Conservation (phyloP, 352 stramenopile species). For the Phytophthora multivora region DNA sequence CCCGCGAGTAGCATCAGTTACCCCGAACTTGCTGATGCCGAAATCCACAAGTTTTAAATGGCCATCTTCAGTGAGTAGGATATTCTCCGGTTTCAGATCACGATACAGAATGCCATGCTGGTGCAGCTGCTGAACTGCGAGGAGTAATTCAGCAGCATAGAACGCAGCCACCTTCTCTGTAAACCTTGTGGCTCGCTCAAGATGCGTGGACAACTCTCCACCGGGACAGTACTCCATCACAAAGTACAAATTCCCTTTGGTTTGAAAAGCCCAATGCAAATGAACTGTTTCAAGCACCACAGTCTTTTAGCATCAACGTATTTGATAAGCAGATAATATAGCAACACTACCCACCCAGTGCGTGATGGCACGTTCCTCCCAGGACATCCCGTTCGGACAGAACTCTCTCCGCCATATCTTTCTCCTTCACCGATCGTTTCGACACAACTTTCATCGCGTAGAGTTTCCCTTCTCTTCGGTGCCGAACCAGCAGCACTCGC, state of each 20-base stretch:
- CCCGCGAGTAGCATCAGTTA: constrained; percentile 64
- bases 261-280: constrained; percentile 83
- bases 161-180: constrained; percentile 61
- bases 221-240: constrained; percentile 87
- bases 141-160: constrained; percentile 72
- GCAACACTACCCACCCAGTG: constrained; percentile 40
- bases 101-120: constrained; percentile 85
- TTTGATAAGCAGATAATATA: background rate
- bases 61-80: constrained; percentile 65
- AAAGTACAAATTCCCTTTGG: constrained; percentile 59
- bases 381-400: constrained; percentile 80
- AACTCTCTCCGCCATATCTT: constrained; percentile 59
- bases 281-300: constrained; percentile 48
- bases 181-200: constrained; percentile 57
- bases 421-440: constrained; percentile 58
- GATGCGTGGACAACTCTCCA: constrained; percentile 64
- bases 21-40: constrained; percentile 83
- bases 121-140: constrained; percentile 84
- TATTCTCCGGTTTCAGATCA: constrained; percentile 84
- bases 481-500: constrained; percentile 78
- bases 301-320: background rate
- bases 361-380: constrained; percentile 68
- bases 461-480: constrained; percentile 49
- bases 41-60: constrained; percentile 87
- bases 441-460: constrained; percentile 87